These are phyloP conservation scores for Lathyrus aphaca DNA, from an alignment of 306 rosid species.

Conservation along the genomic window DNA sequence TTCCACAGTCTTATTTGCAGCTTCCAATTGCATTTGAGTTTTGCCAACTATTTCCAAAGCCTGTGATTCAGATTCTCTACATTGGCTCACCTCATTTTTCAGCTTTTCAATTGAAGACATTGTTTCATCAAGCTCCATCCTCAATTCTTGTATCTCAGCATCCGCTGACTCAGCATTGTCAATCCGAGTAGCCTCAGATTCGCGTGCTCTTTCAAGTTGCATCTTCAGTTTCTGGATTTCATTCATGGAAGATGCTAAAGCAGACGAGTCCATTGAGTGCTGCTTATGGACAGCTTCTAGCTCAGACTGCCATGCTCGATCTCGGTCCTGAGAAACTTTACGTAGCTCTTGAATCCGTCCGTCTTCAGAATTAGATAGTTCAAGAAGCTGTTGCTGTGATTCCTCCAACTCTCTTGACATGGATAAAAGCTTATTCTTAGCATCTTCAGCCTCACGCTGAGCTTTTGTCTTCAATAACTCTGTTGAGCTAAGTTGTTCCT, in stretches of 20 bases:
- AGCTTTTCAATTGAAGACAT: constrained; percentile 64
- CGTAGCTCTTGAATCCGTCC: constrained; percentile 73
- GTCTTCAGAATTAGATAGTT: constrained; percentile 77
- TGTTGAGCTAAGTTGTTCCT: constrained; percentile 65
- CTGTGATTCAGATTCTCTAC: constrained; percentile 70
- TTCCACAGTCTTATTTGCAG: constrained; percentile 59
- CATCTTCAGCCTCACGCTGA: constrained; percentile 80
- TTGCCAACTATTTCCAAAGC: constrained; percentile 56
- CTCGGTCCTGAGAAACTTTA: constrained; percentile 82
- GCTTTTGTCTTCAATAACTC: constrained; percentile 65
- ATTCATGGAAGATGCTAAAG: constrained; percentile 71
- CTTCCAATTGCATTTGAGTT: constrained; percentile 65
- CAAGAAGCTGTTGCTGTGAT: constrained; percentile 70
- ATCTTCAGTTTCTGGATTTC: constrained; percentile 84
- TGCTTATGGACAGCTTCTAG: constrained; percentile 88
- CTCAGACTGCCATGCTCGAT: constrained; percentile 90
- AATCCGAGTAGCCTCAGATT: constrained; percentile 58
- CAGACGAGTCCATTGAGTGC: constrained; percentile 84
- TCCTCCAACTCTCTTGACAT: constrained; percentile 70
- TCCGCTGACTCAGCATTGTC: constrained; percentile 62
- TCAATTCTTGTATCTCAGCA: constrained; percentile 62
- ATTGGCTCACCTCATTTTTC: constrained; percentile 57
- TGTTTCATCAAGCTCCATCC: constrained; percentile 66
- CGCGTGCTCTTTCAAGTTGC: constrained; percentile 68
- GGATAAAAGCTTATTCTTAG: constrained; percentile 55